Percentiles rank a stretch among this genome's conserved stretches.
Conservation (phyloP, 192 early-diverging fungal genomes). For the Coemansia sp. region DNA sequence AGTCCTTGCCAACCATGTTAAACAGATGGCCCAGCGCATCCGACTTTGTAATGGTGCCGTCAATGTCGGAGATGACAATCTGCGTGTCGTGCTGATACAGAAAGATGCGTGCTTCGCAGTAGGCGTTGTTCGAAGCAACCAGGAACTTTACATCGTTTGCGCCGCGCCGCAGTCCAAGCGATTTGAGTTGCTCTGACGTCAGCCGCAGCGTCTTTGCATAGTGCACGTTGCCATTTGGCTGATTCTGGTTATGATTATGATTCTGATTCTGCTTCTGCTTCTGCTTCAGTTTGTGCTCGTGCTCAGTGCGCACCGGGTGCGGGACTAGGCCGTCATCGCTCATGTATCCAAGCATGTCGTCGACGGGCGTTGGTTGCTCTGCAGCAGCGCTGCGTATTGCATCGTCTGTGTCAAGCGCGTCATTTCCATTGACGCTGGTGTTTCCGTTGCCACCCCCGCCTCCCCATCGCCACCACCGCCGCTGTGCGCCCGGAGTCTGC, state of each 20-base stretch:
- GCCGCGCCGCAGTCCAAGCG: constrained; percentile 78
- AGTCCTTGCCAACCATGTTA: constrained; percentile 96
- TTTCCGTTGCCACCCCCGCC: background rate
- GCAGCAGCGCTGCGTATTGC: background rate
- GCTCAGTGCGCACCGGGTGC: constrained; percentile 19
- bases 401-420: background rate
- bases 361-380: constrained; percentile 4
- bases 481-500: constrained; percentile 18
- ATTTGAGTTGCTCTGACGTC: constrained; percentile 87
- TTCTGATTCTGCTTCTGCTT: too few relatives aligned
- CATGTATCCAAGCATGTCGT: constrained; percentile 28
- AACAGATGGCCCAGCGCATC: constrained; percentile 96
- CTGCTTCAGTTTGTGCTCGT: constrained; percentile 8
- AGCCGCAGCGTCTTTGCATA: constrained; percentile 91
- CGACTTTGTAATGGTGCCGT: constrained; percentile 98
- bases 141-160: constrained; percentile 90
- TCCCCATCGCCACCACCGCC: constrained; percentile 39
- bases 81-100: constrained; percentile 80
- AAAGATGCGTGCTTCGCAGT: constrained; percentile 86
- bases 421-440: background rate
- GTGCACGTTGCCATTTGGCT: constrained; percentile 9
- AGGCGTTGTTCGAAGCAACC: constrained; percentile 73
- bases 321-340: constrained; percentile 36
- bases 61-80: constrained; percentile 97
- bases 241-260: background rate